Evolutionary conservation across 1,284 basidiomycete genomes (phyloP), one percentile per base, ranked within the genome.

Genomic region (Gymnopus androsaceus): DNA sequence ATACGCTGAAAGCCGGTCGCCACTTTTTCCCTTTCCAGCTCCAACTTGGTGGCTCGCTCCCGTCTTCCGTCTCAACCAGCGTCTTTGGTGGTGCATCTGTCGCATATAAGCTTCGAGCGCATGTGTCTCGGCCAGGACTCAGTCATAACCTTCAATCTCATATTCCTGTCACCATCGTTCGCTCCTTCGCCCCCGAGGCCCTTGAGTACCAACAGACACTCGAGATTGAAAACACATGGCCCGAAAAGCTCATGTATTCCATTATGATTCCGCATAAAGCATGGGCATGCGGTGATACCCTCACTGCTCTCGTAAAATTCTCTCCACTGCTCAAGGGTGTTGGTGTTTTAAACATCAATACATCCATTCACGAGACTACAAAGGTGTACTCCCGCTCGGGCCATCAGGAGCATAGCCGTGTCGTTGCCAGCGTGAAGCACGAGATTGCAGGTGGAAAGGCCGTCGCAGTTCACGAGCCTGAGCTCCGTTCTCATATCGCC

Each of bases 221-320:
- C 57, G 95, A 98, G 71, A 88, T 91, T 60, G 94, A 96, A 72
- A 96, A 95, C 71, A 95, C 93, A 12, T 98, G 95, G 95, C 94
- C 95, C 0, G 90, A 90, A 37, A 98, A 96, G 74, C 76, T 95
- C 69, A 94, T 94, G 90, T 95, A 95, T 72, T 87, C 88, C 6
- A 84, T 95, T 65, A 84, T 89, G 77, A 72, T 94, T 42, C 91
- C 91, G 0, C 90, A 92, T 76, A 94, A 92, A 69, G 95, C 94
- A 0, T 97, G 91, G 84, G 92, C 93, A 0, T 90, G 88, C 0
- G 94, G 94, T 4, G 94, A 96, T 71, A 81, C 80, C 14, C 76
- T 96, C 54, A 88, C 87, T 0, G 87, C 92, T 0, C 76, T 90
- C 19, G 81, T 94, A 72, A 96, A 95, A 70, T 92, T 96, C 68